A percentile compares a stretch with the other conserved stretches of the same genome.
Conservation (phyloP, 192 early-diverging fungal genomes). For the Coemansia sp. region DNA sequence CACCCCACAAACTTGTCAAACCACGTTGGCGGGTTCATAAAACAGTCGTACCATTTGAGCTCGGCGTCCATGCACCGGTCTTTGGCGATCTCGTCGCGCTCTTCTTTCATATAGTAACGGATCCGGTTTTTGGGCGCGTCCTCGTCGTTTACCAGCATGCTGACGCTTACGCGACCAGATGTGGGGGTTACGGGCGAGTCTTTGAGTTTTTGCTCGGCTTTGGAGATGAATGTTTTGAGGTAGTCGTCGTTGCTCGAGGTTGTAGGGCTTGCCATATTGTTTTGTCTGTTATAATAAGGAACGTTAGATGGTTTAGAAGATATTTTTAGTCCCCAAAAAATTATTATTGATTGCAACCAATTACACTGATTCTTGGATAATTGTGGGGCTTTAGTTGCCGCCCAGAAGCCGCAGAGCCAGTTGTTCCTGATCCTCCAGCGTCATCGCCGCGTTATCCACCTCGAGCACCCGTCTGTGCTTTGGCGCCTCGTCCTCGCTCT, state of each 20-base stretch:
- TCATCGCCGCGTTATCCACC: constrained; percentile 41
- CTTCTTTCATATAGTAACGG: constrained; percentile 34
- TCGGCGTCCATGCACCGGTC: constrained; percentile 46
- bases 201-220: constrained; percentile 29
- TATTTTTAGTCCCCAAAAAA: no score
- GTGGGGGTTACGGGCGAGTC: constrained; percentile 29
- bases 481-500: constrained; percentile 18
- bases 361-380: not conserved
- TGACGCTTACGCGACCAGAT: constrained; percentile 8
- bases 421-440: constrained; percentile 51
- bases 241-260: constrained; percentile 28
- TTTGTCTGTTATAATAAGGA: not conserved
- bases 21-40: constrained; percentile 17
- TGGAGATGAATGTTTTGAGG: constrained; percentile 31
- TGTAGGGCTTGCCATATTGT: not conserved
- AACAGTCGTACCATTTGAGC: constrained; percentile 35
- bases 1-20: constrained; percentile 5
- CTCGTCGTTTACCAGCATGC: constrained; percentile 27
- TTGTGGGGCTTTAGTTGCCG: constrained; percentile 6
- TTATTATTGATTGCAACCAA: not conserved
- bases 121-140: constrained; percentile 30
- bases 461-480: constrained; percentile 28
- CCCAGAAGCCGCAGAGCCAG: constrained; percentile 51
- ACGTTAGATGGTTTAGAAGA: no score
- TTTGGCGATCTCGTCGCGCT: constrained; percentile 37